phyloP scores from a whole-genome alignment of 1,284 basidiomycete genomes.

The Microbotryomycetes sp. region DNA sequence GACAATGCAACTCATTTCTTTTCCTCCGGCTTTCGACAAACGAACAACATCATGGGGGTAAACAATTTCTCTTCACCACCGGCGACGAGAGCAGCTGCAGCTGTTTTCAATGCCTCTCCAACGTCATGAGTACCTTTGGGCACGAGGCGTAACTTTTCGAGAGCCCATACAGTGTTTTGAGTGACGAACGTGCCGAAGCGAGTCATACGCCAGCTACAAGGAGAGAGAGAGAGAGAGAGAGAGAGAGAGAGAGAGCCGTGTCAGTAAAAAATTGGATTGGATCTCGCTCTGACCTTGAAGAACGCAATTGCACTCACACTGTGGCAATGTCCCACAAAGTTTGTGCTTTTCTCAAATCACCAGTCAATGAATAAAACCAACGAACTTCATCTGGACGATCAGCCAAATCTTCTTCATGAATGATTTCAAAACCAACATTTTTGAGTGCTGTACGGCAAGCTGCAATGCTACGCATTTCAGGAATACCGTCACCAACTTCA shows the following conservation, averaged over 20 bases:
- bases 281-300: too few species aligned
- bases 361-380: conserved; percentile 86
- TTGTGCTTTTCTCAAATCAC: conserved; percentile 71
- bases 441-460: conserved; percentile 70
- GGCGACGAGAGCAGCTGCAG: conserved; percentile 45
- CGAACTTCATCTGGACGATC: conserved; percentile 51
- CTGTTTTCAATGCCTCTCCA: conserved; percentile 79
- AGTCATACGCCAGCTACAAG: conserved; percentile 66
- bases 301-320: conserved; percentile 12
- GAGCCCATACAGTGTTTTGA: conserved; percentile 67
- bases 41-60: conserved; percentile 26
- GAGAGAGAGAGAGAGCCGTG: conserved; percentile 38
- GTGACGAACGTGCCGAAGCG: conserved; percentile 79
- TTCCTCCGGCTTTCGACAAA: conserved; percentile 13
- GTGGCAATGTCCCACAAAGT: conserved; percentile 73
- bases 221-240: conserved; percentile 52
- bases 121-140: conserved; percentile 93
- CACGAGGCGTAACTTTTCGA: conserved; percentile 73
- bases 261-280: not conserved
- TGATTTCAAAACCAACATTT: conserved; percentile 79
- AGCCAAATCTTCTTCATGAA: conserved; percentile 91
- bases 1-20: too few species aligned
- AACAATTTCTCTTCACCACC: conserved; percentile 14
- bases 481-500: conserved; percentile 85
- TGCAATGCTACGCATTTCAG: conserved; percentile 83